These are phyloP conservation scores for Gardenia jasminoides DNA, from an alignment of 257 asterid species.

Conservation along the genomic window DNA sequence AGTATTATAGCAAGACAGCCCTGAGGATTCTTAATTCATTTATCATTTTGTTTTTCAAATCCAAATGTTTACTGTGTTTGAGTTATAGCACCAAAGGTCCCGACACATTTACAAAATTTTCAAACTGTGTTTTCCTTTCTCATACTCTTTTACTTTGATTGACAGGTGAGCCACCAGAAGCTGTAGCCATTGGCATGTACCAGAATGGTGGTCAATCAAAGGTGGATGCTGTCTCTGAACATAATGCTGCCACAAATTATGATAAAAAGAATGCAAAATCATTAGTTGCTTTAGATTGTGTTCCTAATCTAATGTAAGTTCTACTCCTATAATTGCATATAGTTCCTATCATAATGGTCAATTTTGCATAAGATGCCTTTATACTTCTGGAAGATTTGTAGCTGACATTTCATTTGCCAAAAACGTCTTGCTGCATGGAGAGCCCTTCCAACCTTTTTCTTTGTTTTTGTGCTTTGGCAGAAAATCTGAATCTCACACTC, in stretches of 20 bases:
- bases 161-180: constrained; percentile 44
- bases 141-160: constrained; percentile 6
- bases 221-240: constrained; percentile 38
- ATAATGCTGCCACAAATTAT: constrained; percentile 20
- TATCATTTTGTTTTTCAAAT: background rate
- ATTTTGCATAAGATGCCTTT: background rate
- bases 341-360: background rate
- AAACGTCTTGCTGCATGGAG: constrained; percentile 7
- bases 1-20: background rate
- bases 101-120: background rate
- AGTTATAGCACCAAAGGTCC: background rate
- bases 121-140: background rate
- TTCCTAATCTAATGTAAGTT: constrained; percentile 49
- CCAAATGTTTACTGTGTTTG: background rate
- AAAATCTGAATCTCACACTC: constrained; percentile 48
- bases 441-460: constrained; percentile 18
- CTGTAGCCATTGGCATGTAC: constrained; percentile 28
- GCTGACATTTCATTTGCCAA: background rate
- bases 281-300: constrained; percentile 12
- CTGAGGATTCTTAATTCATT: no score
- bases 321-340: background rate
- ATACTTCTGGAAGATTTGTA: background rate
- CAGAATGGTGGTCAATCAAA: constrained; percentile 45
- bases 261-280: constrained; percentile 17
- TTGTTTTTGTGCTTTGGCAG: constrained; percentile 45